Evolutionary conservation across 495 filamentous ascomycete species (phyloP).

Genomic region (Penicillium steckii): DNA sequence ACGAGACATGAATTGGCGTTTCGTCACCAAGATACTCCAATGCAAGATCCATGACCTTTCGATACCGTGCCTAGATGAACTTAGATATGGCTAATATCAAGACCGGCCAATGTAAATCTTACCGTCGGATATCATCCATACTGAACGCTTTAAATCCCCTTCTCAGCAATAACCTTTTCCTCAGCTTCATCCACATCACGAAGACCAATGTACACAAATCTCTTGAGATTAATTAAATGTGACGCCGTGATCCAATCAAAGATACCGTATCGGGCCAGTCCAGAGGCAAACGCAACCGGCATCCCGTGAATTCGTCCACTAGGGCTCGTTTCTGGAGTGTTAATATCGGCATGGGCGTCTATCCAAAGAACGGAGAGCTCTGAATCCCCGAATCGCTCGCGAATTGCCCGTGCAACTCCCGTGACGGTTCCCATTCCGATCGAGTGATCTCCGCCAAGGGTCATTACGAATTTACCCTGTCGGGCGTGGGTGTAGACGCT

Average conservation of each 20-base stretch:
- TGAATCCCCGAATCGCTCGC: constrained; percentile 62
- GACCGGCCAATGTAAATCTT: too few species aligned
- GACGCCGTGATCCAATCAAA: constrained; percentile 74
- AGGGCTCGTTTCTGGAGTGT: constrained; percentile 76
- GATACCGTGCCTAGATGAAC: constrained; percentile 66
- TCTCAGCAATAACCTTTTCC: constrained; percentile 72
- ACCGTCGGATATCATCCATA: constrained; percentile 87
- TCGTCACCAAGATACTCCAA: constrained; percentile 76
- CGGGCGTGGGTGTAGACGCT: constrained; percentile 80
- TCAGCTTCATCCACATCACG: constrained; percentile 79
- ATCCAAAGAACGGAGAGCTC: constrained; percentile 88
- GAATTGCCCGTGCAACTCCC: constrained; percentile 69
- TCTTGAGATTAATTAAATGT: constrained; percentile 58
- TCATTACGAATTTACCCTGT: constrained; percentile 74
- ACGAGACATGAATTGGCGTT: constrained; percentile 84
- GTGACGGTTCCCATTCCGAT: constrained; percentile 83
- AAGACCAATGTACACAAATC: constrained; percentile 86
- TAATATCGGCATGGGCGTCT: constrained; percentile 89
- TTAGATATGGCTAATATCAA: background rate
- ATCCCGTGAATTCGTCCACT: constrained; percentile 90
- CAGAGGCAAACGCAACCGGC: constrained; percentile 80
- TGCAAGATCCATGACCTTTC: constrained; percentile 84
- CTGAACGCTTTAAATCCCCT: constrained; percentile 82
- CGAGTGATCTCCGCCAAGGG: constrained; percentile 83
- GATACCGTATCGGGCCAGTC: constrained; percentile 63